Conservation (phyloP, 2,329 filamentous ascomycete genomes). For the Xylariaceae sp. region DNA sequence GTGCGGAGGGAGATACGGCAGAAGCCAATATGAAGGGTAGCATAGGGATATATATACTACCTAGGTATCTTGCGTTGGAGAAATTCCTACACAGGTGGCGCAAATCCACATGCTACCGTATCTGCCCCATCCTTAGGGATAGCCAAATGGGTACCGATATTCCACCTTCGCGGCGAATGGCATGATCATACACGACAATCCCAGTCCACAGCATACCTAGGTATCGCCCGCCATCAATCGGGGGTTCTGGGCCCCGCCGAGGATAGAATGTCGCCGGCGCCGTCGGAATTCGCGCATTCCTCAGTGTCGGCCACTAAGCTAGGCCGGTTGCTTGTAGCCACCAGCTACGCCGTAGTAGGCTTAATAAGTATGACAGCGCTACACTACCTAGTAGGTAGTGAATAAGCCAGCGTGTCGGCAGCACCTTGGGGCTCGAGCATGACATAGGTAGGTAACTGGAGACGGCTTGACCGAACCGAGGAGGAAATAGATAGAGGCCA, state of each 20-base stretch:
- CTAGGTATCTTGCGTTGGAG: too few species aligned
- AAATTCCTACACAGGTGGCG: too few species aligned
- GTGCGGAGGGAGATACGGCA: background rate
- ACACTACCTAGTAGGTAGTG: too few species aligned
- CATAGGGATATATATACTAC: too few species aligned
- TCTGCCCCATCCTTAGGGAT: background rate
- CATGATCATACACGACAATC: background rate
- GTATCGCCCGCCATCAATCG: slow-evolving; percentile 2
- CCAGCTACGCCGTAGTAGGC: too few species aligned
- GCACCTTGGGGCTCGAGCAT: too few species aligned
- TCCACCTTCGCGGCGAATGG: background rate
- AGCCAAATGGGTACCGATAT: background rate
- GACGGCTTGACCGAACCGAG: background rate
- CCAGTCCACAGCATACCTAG: background rate
- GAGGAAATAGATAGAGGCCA: too few species aligned
- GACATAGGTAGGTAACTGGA: background rate
- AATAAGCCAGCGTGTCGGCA: too few species aligned
- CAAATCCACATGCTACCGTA: too few species aligned
- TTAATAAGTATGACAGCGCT: too few species aligned
- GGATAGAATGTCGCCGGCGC: background rate
- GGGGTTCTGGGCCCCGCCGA: slow-evolving; percentile 12
- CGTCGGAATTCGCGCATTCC: slow-evolving; percentile 9
- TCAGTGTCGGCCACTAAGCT: slow-evolving; percentile 7
- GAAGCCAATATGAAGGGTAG: background rate
- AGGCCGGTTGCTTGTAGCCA: too few species aligned